These are phyloP conservation scores for Globisporangium orthogonon DNA, from an alignment of 352 stramenopile species.

Conservation along the genomic window DNA sequence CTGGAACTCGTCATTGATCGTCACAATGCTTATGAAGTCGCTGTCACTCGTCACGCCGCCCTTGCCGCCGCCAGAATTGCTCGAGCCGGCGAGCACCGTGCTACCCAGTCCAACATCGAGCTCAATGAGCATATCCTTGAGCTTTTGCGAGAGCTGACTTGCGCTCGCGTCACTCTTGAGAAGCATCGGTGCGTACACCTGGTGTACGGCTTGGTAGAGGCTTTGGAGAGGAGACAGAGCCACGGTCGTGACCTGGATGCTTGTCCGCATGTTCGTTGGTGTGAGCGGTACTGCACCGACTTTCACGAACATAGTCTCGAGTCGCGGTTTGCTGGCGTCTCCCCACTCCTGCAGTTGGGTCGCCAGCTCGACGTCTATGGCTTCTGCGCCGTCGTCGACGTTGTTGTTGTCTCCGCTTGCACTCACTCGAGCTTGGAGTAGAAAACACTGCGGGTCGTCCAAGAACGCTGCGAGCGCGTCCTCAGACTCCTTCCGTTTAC, in stretches of 20 bases:
- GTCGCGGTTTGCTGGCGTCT: background rate
- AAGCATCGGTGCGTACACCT: constrained; percentile 78
- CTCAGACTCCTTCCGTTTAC: constrained; percentile 28
- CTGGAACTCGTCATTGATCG: constrained; percentile 79
- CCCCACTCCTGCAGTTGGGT: constrained; percentile 21
- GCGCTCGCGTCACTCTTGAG: constrained; percentile 42
- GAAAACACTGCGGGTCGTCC: constrained; percentile 53
- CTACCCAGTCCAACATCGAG: constrained; percentile 58
- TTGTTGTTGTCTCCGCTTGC: constrained; percentile 14
- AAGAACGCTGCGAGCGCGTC: constrained; percentile 60
- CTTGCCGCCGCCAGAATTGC: constrained; percentile 13
- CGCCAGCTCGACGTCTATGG: constrained; percentile 15
- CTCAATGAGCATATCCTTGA: constrained; percentile 75
- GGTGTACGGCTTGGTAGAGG: constrained; percentile 75
- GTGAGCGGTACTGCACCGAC: constrained; percentile 36
- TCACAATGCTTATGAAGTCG: constrained; percentile 73
- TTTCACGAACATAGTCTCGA: constrained; percentile 65
- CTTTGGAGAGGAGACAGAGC: constrained; percentile 64
- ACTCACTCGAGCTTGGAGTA: constrained; percentile 40
- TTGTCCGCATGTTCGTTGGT: constrained; percentile 63
- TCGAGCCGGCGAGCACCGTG: constrained; percentile 19
- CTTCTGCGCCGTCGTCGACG: background rate
- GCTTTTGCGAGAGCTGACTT: constrained; percentile 57
- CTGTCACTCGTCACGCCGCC: constrained; percentile 15
- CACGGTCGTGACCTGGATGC: constrained; percentile 65